A percentile compares a stretch with the other conserved stretches of the same genome.
Evolutionary conservation across 2,329 filamentous ascomycete species (phyloP).

Genomic region (Colletotrichum sp.): DNA sequence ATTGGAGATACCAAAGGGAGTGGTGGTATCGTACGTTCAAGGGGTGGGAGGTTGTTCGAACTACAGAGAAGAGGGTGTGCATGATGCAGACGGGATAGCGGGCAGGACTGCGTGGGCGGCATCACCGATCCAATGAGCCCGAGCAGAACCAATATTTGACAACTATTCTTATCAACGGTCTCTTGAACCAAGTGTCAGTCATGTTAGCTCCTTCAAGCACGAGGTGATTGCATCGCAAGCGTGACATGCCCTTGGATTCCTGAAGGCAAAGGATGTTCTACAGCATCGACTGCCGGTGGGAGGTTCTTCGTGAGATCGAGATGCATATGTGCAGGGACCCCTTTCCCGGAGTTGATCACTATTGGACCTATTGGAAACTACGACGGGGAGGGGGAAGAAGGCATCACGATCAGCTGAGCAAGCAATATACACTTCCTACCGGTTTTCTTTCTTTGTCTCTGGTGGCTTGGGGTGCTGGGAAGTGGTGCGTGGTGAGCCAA

Average conservation of each 20-base stretch:
- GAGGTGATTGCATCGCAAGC: neutral
- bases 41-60: neutral
- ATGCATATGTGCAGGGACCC: neutral
- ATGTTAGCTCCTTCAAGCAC: neutral
- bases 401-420: neutral
- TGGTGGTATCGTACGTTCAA: neutral
- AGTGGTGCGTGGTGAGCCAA: neutral
- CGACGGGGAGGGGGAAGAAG: neutral
- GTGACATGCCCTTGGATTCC: neutral
- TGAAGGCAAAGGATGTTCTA: too few species aligned
- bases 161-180: neutral
- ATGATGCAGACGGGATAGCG: neutral
- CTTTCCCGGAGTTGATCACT: neutral
- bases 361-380: neutral
- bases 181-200: neutral
- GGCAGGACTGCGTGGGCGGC: neutral
- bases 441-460: neutral
- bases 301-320: neutral
- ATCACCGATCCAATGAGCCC: neutral
- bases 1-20: neutral
- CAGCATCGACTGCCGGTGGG: neutral
- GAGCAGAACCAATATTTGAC: neutral
- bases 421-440: neutral
- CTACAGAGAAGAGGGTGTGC: conserved; percentile 1
- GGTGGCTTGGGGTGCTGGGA: neutral